Conservation (phyloP, 768 basidiomycete species). For the Mycena pura region DNA sequence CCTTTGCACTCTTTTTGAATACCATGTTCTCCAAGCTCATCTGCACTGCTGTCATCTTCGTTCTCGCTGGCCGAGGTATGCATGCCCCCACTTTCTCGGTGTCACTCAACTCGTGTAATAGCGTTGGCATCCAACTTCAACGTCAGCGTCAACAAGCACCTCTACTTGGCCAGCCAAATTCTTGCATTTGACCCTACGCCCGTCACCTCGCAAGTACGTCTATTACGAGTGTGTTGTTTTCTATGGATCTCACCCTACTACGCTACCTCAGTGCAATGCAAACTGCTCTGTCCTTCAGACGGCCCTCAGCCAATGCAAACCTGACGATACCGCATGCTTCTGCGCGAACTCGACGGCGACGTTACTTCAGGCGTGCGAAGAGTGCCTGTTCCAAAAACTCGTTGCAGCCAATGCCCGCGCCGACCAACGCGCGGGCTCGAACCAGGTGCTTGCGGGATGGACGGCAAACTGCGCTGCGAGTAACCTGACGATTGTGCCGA, state of each 20-base stretch:
- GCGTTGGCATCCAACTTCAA: constrained; percentile 52
- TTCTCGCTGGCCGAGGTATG: constrained; percentile 67
- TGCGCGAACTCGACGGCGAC: constrained; percentile 53
- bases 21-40: constrained; percentile 36
- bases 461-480: constrained; percentile 50
- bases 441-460: constrained; percentile 68
- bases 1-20: constrained; percentile 26
- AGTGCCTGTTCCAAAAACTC: constrained; percentile 68
- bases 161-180: constrained; percentile 51
- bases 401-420: constrained; percentile 55
- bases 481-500: constrained; percentile 47
- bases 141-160: constrained; percentile 48
- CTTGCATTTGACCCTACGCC: constrained; percentile 46
- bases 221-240: constrained; percentile 23
- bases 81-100: background rate
- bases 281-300: constrained; percentile 37
- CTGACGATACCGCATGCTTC: constrained; percentile 56
- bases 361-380: constrained; percentile 60
- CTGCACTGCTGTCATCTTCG: constrained; percentile 43
- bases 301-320: constrained; percentile 47
- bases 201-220: constrained; percentile 37
- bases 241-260: background rate
- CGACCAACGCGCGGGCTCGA: constrained; percentile 66
- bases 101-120: background rate
- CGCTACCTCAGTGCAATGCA: constrained; percentile 44